Base-by-base conservation (phyloP, 2,329 filamentous ascomycete species). In the Colletotrichum euphorbiae region DNA sequence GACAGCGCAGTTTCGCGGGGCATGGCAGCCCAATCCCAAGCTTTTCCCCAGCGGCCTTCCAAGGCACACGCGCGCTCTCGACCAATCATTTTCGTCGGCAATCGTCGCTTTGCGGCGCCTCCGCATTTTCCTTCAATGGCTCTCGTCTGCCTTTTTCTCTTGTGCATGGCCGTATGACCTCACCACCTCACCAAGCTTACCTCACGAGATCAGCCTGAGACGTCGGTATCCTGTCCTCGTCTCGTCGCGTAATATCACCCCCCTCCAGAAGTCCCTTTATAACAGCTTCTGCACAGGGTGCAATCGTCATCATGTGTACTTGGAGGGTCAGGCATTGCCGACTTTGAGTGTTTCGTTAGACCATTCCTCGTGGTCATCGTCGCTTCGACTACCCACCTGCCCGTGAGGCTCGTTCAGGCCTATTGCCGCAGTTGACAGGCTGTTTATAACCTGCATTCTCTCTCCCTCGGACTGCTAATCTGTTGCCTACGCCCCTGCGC, bases 181-280 rank as follows among this genome's bases (percentile, higher is more conserved):
- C 67, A 69, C 63, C 50, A 69, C 67, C 67, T 69, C 67, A 69
- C 63, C 50, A 62, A 28, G 28, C 56, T 67, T 36, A 67, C 56
- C 67, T 69, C 67, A 69, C 63, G 67, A 69, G 67, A 69, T 69
- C 67, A 60, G 38, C 33, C 45, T 54, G 56, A 69, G 63, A 69
- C 67, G 67, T 66, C 67, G 62, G 57, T 67, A 57, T 57, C 57
- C 63, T 55, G n/a, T 61, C 48, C 54, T 60, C 7, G 42, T 50
- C 33, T 51, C 58, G 61, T 64, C 52, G 45, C 33, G 19, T 40
- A 55, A 19, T 38, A 38, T 38, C 36, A 38, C 43, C 42, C 61
- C 31, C 51, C 33, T 40, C 33, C 31, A 54, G 31, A 31, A 38
- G 24, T n/a, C 40, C n/a, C 12, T 45, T 55, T 43, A 12, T 9